phyloP scores from a whole-genome alignment of 176 grass and related monocot genomes.

The Eleusine indica region DNA sequence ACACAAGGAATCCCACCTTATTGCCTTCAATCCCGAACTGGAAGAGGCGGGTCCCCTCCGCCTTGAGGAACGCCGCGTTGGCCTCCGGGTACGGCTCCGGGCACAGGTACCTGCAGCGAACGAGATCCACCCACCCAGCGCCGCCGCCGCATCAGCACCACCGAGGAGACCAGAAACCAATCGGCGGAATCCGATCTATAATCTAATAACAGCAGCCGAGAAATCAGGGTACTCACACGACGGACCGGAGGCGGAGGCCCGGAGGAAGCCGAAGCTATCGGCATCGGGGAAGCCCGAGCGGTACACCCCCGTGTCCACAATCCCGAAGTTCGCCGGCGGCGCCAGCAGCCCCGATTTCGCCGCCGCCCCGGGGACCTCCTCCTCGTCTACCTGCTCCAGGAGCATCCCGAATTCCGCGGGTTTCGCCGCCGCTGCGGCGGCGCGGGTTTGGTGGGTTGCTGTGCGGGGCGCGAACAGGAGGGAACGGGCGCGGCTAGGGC shows the following conservation, averaged over 20 bases:
- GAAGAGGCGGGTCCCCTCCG: slow-evolving; percentile 56
- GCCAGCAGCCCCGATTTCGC: neutral
- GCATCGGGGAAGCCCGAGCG: slow-evolving; percentile 40
- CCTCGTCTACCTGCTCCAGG: slow-evolving; percentile 32
- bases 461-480: neutral
- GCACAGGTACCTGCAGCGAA: slow-evolving; percentile 52
- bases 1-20: slow-evolving; percentile 38
- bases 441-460: neutral
- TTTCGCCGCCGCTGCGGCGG: neutral
- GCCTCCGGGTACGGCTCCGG: slow-evolving; percentile 58
- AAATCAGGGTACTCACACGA: slow-evolving; percentile 36
- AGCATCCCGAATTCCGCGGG: slow-evolving; percentile 33
- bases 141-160: neutral
- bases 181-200: neutral
- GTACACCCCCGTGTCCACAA: slow-evolving; percentile 47
- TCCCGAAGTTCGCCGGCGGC: slow-evolving; percentile 43
- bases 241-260: slow-evolving; percentile 37
- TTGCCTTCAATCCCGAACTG: slow-evolving; percentile 72
- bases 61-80: slow-evolving; percentile 52
- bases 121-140: neutral
- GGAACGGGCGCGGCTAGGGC: neutral
- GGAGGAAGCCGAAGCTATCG: slow-evolving; percentile 37
- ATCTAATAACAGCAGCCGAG: neutral
- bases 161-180: neutral
- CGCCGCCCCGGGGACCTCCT: neutral